A percentile compares a stretch with the other conserved stretches of the same genome.
phyloP scores from a whole-genome alignment of 129 eudicot species.

The Flaveria sonorensis region DNA sequence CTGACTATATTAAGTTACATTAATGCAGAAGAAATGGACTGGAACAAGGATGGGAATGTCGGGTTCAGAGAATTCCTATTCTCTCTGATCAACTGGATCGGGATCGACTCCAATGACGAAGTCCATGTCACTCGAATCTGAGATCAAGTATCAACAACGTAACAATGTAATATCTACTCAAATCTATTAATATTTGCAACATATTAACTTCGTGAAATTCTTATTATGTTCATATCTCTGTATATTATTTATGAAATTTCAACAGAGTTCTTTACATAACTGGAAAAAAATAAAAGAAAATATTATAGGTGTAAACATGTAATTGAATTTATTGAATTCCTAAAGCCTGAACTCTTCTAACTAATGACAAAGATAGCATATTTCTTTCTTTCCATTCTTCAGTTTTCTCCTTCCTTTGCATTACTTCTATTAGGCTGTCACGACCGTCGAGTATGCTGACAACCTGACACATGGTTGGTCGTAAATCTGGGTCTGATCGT shows the following conservation, averaged over 20 bases:
- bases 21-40: constrained; percentile 75
- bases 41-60: constrained; percentile 66
- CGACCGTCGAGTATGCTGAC: constrained; percentile 70
- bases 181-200: constrained; percentile 17
- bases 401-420: constrained; percentile 46
- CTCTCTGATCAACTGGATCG: constrained; percentile 60
- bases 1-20: neutral
- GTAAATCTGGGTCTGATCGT: constrained; percentile 54
- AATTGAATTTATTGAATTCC: constrained; percentile 58
- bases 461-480: constrained; percentile 77
- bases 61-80: constrained; percentile 65
- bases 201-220: constrained; percentile 21
- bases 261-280: constrained; percentile 4
- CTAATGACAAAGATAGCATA: constrained; percentile 46
- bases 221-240: constrained; percentile 4
- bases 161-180: neutral
- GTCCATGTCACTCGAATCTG: constrained; percentile 20
- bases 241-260: constrained; percentile 4
- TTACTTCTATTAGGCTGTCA: constrained; percentile 46
- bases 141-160: neutral
- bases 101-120: constrained; percentile 59
- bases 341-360: constrained; percentile 78
- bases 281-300: neutral
- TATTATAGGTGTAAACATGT: neutral
- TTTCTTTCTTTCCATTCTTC: constrained; percentile 82